Evolutionary conservation across 306 rosid species (phyloP).

Genomic region (Benincasa hispida): DNA sequence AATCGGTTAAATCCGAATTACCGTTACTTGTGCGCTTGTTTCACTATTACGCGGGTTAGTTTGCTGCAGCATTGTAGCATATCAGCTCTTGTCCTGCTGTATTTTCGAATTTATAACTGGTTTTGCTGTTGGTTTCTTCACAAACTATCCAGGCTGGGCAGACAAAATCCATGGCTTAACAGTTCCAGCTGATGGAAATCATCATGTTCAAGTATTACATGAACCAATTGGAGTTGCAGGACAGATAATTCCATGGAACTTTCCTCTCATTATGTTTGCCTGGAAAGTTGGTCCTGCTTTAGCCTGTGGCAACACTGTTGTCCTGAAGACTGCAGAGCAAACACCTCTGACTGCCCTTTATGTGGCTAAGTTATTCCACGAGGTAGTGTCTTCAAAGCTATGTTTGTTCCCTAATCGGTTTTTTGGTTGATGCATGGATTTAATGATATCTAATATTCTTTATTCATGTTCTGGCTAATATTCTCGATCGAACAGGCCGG

Average conservation of each 20-base stretch:
- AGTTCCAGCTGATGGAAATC: constrained; percentile 73
- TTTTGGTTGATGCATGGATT: neutral
- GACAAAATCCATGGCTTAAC: constrained; percentile 95
- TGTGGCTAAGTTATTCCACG: constrained; percentile 57
- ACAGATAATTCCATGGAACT: constrained; percentile 96
- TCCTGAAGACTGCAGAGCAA: constrained; percentile 81
- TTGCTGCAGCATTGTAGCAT: neutral
- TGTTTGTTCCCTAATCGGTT: neutral
- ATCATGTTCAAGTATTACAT: constrained; percentile 75
- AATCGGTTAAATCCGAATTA: constrained; percentile 40
- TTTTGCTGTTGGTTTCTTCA: neutral
- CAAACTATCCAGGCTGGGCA: constrained; percentile 61
- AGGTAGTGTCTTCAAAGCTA: constrained; percentile 24
- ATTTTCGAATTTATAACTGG: neutral
- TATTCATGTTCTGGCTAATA: neutral
- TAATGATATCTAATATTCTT: neutral
- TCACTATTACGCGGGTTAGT: constrained; percentile 76
- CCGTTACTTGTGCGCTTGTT: constrained; percentile 59
- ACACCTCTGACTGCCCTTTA: constrained; percentile 81
- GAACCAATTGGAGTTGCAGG: constrained; percentile 97
- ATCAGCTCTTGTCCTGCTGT: neutral
- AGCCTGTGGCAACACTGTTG: constrained; percentile 79
- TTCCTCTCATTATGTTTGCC: constrained; percentile 82
- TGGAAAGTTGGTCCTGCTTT: constrained; percentile 99
- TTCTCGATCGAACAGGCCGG: constrained; percentile 53